phyloP scores from a whole-genome alignment of 2,329 filamentous ascomycete species.

The Apiospora pterosperma region DNA sequence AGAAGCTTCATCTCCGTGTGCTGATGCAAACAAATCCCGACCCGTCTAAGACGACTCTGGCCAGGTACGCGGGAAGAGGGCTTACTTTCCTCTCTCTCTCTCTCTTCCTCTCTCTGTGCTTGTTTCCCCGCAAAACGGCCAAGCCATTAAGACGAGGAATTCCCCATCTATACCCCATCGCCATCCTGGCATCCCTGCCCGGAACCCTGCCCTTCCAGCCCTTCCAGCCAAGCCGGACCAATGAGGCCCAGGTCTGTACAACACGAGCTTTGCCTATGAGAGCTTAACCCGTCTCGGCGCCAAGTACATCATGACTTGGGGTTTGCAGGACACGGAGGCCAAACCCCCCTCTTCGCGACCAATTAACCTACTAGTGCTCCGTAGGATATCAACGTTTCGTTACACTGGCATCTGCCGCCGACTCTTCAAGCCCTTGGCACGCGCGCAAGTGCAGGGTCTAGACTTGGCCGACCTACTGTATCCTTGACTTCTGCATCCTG shows the following conservation, averaged over 20 bases:
- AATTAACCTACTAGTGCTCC: too few species aligned
- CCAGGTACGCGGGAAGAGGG: not conserved
- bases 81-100: constrained; percentile 4
- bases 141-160: not conserved
- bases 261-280: constrained; percentile 3
- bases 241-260: not conserved
- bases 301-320: not conserved
- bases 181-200: not conserved
- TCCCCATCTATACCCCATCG: not conserved
- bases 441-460: not conserved
- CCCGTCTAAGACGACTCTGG: not conserved
- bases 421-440: not conserved
- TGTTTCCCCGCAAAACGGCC: not conserved
- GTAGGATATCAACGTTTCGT: not conserved
- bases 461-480: not conserved
- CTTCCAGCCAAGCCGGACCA: not conserved
- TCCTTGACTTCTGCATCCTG: not conserved
- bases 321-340: not conserved
- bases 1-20: not conserved
- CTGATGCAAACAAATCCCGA: not conserved
- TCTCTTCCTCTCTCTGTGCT: not conserved
- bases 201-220: too few species aligned
- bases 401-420: not conserved
- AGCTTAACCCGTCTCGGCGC: constrained; percentile 3
- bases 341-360: not conserved